Evolutionary conservation across 352 stramenopile genomes (phyloP), one percentile per base, ranked within the genome.

Genomic region (Pythium dissimile): DNA sequence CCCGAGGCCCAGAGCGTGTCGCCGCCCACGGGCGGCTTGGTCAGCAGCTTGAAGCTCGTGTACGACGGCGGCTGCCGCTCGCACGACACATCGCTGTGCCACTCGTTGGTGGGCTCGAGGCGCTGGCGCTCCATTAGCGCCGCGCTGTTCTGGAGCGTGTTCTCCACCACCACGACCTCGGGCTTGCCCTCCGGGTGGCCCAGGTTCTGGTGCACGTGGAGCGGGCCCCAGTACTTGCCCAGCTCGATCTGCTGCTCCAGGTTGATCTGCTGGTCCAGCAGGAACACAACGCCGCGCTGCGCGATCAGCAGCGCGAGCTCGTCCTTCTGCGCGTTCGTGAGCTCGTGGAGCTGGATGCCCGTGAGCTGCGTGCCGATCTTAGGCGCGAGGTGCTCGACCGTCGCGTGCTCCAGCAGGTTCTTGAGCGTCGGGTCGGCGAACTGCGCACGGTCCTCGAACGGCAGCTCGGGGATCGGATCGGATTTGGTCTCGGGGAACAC

Each of bases 1-100:
- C 44, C 52, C 2, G 69, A 77, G 1, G 67, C 59, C 69, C 69
- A 81, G 9, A 81, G 30, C 2, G 72, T 81, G 39, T 75, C 72
- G 16, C 69, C 72, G 28, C 72, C 72, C 34, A 67, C 61, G 0
- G 64, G 59, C 23, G 72, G 72, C 43, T 61, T 75, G 2, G 64
- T 73, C 32, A 76, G 34, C 42, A 79, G 35, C 21, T 75, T 61
- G 55, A 73, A 64, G 47, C 58, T 66, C 32, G 65, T 72, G 59
- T 72, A 72, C 13, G 59, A 68, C 27, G 65, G 65, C 20, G 65
- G 65, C 35, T 77, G 69, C 4, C 59, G 69, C 20, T 77, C 69
- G 32, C 64, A 70, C 5, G 69, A 72, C 26, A 72, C 66, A 43
- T 77, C 69, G 24, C 66, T 72, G 35, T 77, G 69, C 69, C 69